phyloP scores from a whole-genome alignment of 495 filamentous ascomycete species.

The Penicillium canescens region DNA sequence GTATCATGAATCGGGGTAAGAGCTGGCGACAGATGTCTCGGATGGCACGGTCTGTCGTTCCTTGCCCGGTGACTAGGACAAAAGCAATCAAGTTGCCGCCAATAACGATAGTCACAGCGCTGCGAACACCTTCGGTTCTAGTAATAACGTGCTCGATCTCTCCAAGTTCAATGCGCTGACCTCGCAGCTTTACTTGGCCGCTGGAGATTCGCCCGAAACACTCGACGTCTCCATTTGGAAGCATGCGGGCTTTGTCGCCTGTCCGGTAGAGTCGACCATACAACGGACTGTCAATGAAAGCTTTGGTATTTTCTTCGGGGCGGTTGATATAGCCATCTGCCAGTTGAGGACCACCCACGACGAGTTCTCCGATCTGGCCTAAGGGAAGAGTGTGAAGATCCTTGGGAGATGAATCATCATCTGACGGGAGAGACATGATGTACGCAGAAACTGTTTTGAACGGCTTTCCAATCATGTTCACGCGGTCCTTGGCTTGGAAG shows the following conservation, averaged over 20 bases:
- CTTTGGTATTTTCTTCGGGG: slow-evolving; percentile 63
- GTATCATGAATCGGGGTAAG: slow-evolving; percentile 79
- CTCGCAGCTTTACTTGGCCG: slow-evolving; percentile 80
- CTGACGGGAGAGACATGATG: slow-evolving; percentile 48
- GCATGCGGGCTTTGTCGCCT: slow-evolving; percentile 75
- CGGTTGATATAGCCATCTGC: slow-evolving; percentile 80
- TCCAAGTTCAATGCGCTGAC: slow-evolving; percentile 80
- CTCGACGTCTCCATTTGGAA: slow-evolving; percentile 68
- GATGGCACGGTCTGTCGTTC: slow-evolving; percentile 37
- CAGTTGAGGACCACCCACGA: slow-evolving; percentile 74
- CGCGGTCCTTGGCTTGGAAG: slow-evolving; percentile 46
- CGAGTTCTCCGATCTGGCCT: slow-evolving; percentile 80
- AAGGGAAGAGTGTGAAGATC: slow-evolving; percentile 57
- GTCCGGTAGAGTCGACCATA: slow-evolving; percentile 72
- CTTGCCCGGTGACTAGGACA: slow-evolving; percentile 48
- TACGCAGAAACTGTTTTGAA: slow-evolving; percentile 77
- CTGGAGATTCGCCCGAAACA: slow-evolving; percentile 74
- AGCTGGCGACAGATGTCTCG: slow-evolving; percentile 61
- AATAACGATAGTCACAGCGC: slow-evolving; percentile 61
- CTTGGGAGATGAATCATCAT: slow-evolving; percentile 20
- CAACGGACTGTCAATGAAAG: slow-evolving; percentile 59
- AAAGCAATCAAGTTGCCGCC: slow-evolving; percentile 65
- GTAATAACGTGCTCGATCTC: slow-evolving; percentile 74
- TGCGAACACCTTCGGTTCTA: slow-evolving; percentile 50
- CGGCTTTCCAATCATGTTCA: slow-evolving; percentile 69